phyloP scores from a whole-genome alignment of 2,329 filamentous ascomycete genomes.

The Beauveria australis region DNA sequence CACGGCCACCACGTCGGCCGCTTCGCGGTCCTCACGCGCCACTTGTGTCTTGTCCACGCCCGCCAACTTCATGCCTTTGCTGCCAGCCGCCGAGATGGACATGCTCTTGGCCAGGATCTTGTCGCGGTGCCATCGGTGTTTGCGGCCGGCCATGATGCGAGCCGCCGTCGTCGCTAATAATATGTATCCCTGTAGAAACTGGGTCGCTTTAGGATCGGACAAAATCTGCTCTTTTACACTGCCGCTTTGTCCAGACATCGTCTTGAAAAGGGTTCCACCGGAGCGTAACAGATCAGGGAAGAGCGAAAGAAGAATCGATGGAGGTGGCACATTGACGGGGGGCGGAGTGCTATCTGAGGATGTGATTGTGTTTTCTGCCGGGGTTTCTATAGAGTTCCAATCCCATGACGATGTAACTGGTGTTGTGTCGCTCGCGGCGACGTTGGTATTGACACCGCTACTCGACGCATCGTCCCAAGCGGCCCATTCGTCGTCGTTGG shows the following conservation, averaged over 20 bases:
- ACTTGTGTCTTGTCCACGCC: constrained; percentile 77
- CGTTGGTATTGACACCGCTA: constrained; percentile 2
- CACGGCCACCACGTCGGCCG: constrained; percentile 62
- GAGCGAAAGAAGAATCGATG: constrained; percentile 69
- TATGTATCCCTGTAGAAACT: constrained; percentile 58
- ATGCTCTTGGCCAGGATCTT: constrained; percentile 77
- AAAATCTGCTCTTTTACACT: constrained; percentile 56
- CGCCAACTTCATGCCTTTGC: constrained; percentile 84
- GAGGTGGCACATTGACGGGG: constrained; percentile 83
- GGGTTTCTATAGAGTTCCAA: constrained; percentile 37
- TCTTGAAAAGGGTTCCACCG: constrained; percentile 58
- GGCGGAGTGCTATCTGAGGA: constrained; percentile 37
- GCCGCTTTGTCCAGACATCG: constrained; percentile 49
- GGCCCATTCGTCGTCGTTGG: constrained; percentile 40
- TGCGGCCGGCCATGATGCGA: constrained; percentile 77
- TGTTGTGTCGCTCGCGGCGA: constrained; percentile 9
- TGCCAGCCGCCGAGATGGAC: constrained; percentile 70
- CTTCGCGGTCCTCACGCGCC: constrained; percentile 78
- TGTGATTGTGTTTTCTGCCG: constrained; percentile 14
- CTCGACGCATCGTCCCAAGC: constrained; percentile 40
- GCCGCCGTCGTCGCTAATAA: constrained; percentile 59
- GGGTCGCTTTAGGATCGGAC: constrained; percentile 50
- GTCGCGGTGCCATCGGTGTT: constrained; percentile 85
- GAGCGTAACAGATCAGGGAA: constrained; percentile 65
- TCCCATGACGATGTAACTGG: constrained; percentile 34